Conservation (phyloP, 345 rosid species). For the Populus simonii region DNA sequence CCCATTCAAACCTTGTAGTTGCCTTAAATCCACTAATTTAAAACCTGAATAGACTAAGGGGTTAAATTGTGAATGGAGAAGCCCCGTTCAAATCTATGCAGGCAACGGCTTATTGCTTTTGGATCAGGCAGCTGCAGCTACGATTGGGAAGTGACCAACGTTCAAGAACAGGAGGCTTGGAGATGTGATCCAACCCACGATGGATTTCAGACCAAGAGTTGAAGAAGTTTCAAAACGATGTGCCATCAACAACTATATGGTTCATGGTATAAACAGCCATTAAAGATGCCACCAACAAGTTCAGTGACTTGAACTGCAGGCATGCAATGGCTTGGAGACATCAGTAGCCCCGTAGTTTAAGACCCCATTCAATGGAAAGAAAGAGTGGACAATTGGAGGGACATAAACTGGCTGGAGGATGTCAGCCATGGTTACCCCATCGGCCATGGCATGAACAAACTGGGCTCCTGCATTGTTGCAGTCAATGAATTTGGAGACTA, state of each 20-base stretch:
- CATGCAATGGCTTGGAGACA: conserved; percentile 24
- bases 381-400: conserved; percentile 22
- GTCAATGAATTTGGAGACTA: conserved; percentile 15
- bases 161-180: conserved; percentile 22
- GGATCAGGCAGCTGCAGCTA: background rate
- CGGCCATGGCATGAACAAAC: conserved; percentile 32
- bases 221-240: conserved; percentile 24
- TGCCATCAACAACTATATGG: conserved; percentile 16
- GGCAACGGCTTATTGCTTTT: too few species aligned
- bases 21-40: too few species aligned
- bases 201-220: conserved; percentile 22
- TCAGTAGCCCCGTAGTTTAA: conserved; percentile 21
- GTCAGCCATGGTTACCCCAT: conserved; percentile 27
- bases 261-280: conserved; percentile 20
- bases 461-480: conserved; percentile 29
- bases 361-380: conserved; percentile 40
- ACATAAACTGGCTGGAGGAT: conserved; percentile 25
- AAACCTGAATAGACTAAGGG: too few species aligned
- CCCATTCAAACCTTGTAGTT: too few species aligned
- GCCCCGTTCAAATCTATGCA: too few species aligned
- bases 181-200: conserved; percentile 6
- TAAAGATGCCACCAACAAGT: conserved; percentile 40
- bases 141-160: conserved; percentile 25
- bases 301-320: conserved; percentile 48
- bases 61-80: too few species aligned